Evolutionary conservation across 768 basidiomycete genomes (phyloP), one percentile per base, ranked within the genome.

Genomic region (Suillus variegatus): DNA sequence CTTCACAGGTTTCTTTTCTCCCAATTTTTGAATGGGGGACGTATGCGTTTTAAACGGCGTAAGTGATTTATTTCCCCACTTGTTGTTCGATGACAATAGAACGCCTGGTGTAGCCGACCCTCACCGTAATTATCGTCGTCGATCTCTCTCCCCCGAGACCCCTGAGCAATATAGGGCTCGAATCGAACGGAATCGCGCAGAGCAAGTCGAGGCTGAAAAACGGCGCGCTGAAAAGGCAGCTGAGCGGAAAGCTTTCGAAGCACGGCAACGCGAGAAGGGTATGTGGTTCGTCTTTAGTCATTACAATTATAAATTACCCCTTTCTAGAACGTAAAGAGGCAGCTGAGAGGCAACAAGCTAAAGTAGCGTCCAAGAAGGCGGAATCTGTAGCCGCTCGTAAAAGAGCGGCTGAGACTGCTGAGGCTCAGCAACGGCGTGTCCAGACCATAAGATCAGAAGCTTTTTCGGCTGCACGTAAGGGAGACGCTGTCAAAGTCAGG

Each of bases 391-490:
- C 75, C 18, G 77, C 80, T 64, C 84, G 85, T 64, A 76, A 75
- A 68, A 70, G 71, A 43, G 85, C 85, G 28, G 84, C 84, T 61
- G 76, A 86, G 67, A 79, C 82, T 25, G 82, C 81, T 20, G 82
- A 79, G 57, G 70, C 75, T 22, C 82, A 82, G 49, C 80, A 82
- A 67, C 76, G 85, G 70, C 82, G 80, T 64, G 76, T 79, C 38
- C 92, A 93, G 71, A 75, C 71, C 36, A 78, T 79, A 54, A 86
- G 92, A 62, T 89, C 89, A 18, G 80, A 79, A 40, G 82, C 86
- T 36, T 93, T 94, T 74, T 78, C 82, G 18, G 89, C 90, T 32
- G 89, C 90, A 56, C 85, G 90, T 20, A 73, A 76, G 18, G 83
- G 85, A 13, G 79, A 90, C 43, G 70, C 75, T 20, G 82, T 76